These are phyloP conservation scores for Kingdonia uniflora DNA, from an alignment of 164 flowering plant genomes.

Conservation along the genomic window DNA sequence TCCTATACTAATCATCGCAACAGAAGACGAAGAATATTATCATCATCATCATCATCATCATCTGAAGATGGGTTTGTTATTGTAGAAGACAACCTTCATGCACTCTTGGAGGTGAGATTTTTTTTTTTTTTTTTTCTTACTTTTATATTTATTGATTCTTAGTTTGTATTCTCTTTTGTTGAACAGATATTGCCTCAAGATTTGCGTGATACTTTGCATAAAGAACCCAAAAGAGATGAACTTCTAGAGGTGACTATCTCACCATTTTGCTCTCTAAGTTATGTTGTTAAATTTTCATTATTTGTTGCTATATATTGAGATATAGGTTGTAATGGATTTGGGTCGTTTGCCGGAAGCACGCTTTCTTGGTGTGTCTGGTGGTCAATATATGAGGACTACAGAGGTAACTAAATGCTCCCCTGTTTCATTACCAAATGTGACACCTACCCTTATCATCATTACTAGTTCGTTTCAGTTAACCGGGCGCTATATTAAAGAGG, in stretches of 20 bases:
- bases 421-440: not conserved
- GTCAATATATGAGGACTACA: slow-evolving; percentile 37
- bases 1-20: too few species aligned
- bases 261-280: not conserved
- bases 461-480: not conserved
- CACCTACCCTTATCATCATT: not conserved
- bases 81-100: slow-evolving; percentile 26
- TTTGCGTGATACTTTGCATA: slow-evolving; percentile 34
- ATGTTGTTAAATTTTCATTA: not conserved
- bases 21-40: too few species aligned
- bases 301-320: not conserved
- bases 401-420: slow-evolving; percentile 37
- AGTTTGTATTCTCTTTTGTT: not conserved
- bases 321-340: slow-evolving; percentile 63
- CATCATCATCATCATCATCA: too few species aligned
- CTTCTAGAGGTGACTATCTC: slow-evolving; percentile 42
- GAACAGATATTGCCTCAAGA: slow-evolving; percentile 53
- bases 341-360: slow-evolving; percentile 63
- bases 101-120: slow-evolving; percentile 16
- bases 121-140: not conserved
- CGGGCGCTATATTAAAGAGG: too few species aligned
- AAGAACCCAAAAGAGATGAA: slow-evolving; percentile 34
- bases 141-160: not conserved
- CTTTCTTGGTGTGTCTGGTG: slow-evolving; percentile 45
- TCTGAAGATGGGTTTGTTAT: slow-evolving; percentile 20